phyloP scores from a whole-genome alignment of 495 filamentous ascomycete genomes.

The Aspergillus incahuasiensis region DNA sequence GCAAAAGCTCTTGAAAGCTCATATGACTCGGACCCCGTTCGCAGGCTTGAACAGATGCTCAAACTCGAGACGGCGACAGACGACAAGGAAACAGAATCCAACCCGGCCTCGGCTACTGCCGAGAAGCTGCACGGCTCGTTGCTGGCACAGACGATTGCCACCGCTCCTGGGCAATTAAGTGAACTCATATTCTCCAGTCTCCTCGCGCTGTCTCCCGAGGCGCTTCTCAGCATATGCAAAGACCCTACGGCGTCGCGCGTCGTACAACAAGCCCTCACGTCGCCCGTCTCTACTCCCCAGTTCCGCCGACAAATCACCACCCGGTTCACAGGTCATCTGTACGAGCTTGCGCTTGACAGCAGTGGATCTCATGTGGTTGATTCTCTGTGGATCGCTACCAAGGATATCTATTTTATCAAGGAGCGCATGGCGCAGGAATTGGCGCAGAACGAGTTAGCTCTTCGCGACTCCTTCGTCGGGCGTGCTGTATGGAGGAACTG shows the following conservation, averaged over 20 bases:
- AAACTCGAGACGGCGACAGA: conserved; percentile 36
- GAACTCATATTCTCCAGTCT: conserved; percentile 55
- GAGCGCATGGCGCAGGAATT: conserved; percentile 65
- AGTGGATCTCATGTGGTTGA: conserved; percentile 78
- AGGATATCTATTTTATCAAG: conserved; percentile 60
- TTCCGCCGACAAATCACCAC: conserved; percentile 60
- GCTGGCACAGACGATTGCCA: conserved; percentile 61
- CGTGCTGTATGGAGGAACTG: conserved; percentile 87
- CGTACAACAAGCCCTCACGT: conserved; percentile 63
- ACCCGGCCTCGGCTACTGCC: conserved; percentile 24
- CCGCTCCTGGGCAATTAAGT: conserved; percentile 51
- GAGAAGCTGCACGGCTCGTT: conserved; percentile 60
- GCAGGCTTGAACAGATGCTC: conserved; percentile 55
- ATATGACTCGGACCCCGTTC: conserved; percentile 51
- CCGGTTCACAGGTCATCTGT: conserved; percentile 54
- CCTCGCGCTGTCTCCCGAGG: conserved; percentile 36
- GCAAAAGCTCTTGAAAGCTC: conserved; percentile 56
- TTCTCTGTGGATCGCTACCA: conserved; percentile 64
- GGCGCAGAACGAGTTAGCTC: conserved; percentile 51
- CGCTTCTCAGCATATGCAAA: conserved; percentile 47
- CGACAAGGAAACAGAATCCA: conserved; percentile 23
- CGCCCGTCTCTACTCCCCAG: conserved; percentile 49
- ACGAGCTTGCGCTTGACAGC: conserved; percentile 62
- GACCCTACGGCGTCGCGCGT: conserved; percentile 64
- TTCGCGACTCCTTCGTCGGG: conserved; percentile 72